A percentile compares a stretch with the other conserved stretches of the same genome.
Conservation (phyloP, 2,329 filamentous ascomycete species). For the Talaromyces sp. region DNA sequence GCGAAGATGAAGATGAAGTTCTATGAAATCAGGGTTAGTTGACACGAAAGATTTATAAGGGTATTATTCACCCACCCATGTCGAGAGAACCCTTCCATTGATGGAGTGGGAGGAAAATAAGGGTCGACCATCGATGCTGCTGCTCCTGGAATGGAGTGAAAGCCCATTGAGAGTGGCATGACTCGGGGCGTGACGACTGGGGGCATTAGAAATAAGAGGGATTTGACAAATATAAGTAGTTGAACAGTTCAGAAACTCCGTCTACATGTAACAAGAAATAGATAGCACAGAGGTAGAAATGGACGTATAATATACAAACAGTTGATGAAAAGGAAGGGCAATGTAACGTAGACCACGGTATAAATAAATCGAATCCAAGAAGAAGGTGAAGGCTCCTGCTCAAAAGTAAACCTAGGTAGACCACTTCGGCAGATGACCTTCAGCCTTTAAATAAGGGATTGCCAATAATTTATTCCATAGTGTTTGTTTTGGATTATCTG, state of each 20-base stretch:
- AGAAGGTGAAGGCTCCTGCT: neutral
- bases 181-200: slow-evolving; percentile 30
- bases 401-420: neutral
- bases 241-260: neutral
- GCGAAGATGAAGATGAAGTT: slow-evolving; percentile 24
- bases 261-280: neutral
- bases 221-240: neutral
- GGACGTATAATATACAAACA: slow-evolving; percentile 1
- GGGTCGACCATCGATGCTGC: slow-evolving; percentile 30
- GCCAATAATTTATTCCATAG: neutral
- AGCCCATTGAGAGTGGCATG: slow-evolving; percentile 33
- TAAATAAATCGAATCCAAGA: neutral
- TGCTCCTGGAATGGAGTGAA: slow-evolving; percentile 33
- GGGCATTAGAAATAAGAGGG: slow-evolving; percentile 31
- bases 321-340: neutral
- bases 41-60: neutral
- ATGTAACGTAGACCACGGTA: slow-evolving; percentile 3
- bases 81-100: slow-evolving; percentile 35
- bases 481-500: neutral
- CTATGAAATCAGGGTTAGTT: neutral
- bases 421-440: neutral
- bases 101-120: slow-evolving; percentile 32
- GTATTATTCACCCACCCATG: slow-evolving; percentile 33
- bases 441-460: neutral
- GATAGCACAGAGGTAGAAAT: neutral